Base-by-base conservation (phyloP, 305 asterid species). In the Solanum aculeatissimum region DNA sequence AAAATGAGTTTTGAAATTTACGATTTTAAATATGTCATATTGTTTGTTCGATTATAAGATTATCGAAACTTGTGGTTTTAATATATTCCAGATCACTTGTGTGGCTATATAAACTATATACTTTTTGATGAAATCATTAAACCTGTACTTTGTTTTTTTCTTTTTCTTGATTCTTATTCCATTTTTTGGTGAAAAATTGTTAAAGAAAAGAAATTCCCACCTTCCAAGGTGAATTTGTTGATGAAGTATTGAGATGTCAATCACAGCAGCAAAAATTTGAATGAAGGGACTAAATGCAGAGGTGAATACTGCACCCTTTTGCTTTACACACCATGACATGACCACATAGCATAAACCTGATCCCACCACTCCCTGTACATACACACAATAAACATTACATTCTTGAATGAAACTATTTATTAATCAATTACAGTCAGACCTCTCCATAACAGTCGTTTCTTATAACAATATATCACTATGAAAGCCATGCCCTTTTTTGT, bases 251-350 rank as follows among this genome's bases (percentile, higher is more conserved):
- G 84, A 86, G 66, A 93, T 89, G 82, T 93, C 98, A 9, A 95
- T 92, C 58, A 90, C 32, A 11, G 94, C 97, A 66, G 93, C 97
- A 84, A 93, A 93, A 25, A 92, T 55, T 84, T 92, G 97, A 65
- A 95, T 84, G 85, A 93, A 83, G 29, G 98, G 98, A 77, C 95
- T 87, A 89, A 95, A 95, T 18, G 98, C 93, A 7, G 97, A 89
- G 80, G 95, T 92, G 84, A 93, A 95, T 27, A 93, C 98, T 14
- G 98, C 95, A 13, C 97, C 98, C 80, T 87, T 90, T 80, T 85
- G 86, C 83, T 92, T 90, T 71, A 95, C 94, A 83, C 97, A 93
- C 97, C 97, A 93, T 66, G 95, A 90, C 93, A 95, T 89, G 16
- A 87, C 90, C 27, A 86, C 95, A 57, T 91, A 92, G 68, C 95